Base-by-base conservation (phyloP, 2,329 filamentous ascomycete species). In the Phaeosphaeriaceae sp. region DNA sequence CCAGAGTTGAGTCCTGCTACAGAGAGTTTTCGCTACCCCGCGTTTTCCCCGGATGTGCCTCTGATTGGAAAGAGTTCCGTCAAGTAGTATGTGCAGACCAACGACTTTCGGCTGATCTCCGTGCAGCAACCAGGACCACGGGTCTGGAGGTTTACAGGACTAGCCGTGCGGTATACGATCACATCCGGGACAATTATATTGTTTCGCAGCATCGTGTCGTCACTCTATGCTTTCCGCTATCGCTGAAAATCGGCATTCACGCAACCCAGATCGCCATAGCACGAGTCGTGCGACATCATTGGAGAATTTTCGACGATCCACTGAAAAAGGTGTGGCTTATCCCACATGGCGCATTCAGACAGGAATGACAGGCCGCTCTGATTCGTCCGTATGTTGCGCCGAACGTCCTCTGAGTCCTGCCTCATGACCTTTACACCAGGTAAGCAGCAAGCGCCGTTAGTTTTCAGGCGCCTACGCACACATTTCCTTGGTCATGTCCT, bases 21-120 rank as follows among this genome's bases (percentile, higher is more conserved):
- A 25, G 22, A 47, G 21, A 17, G 21, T 47, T 27, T 3, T 19
- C 20, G 41, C 45, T 47, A 47, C 45, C 45, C 45, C 45, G 45
- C 45, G 45, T 47, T 47, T 47, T 10, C 22, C 22, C 45, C 21
- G 21, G 45, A n/a, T 17, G 21, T 47, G 17, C 22, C 45, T 22
- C 21, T 25, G 45, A 24, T 13, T n/a, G 45, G 45, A 47, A 47
- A 25, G 15, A 25, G 7, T 25, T 47, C 45, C 45, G 45, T 47
- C 22, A 24, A 17, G 15, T 7, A 24, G 22, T 21, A 27, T 47
- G 45, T 25, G 45, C 45, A 24, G 22, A 47, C 45, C 45, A 61
- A 61, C 54, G 53, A 33, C 11, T 60, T 61, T 48, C 50, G 54
- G 61, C 42, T 54, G 41, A 41, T 56, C 57, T 53, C 52, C 55